These are phyloP conservation scores for Melampsora medusae DNA, from an alignment of 1,284 basidiomycete genomes.

Conservation along the genomic window DNA sequence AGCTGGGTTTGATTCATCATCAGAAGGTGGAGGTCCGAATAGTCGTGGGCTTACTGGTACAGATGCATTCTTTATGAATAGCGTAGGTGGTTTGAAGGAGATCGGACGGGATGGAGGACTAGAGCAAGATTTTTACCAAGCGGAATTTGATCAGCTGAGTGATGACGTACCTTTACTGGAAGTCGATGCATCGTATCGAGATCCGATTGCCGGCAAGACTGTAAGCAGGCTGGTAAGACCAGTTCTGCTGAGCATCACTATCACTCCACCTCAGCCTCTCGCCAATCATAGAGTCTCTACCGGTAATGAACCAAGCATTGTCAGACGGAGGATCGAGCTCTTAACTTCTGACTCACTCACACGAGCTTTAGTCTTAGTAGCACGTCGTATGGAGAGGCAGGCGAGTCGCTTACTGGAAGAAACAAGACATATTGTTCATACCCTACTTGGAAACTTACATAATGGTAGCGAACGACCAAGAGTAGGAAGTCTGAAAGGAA, in stretches of 20 bases:
- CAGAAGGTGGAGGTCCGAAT: constrained; percentile 39
- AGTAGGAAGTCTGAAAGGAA: constrained; percentile 55
- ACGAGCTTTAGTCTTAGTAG: constrained; percentile 80
- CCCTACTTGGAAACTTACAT: constrained; percentile 67
- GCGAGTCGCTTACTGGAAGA: constrained; percentile 82
- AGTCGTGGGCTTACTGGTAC: constrained; percentile 44
- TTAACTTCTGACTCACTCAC: constrained; percentile 92
- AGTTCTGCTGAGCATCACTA: constrained; percentile 79
- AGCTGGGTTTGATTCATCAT: constrained; percentile 51
- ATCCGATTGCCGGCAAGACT: constrained; percentile 74
- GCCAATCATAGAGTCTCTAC: constrained; percentile 56
- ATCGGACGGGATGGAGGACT: background rate
- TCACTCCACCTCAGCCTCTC: constrained; percentile 62
- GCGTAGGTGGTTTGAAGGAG: constrained; percentile 58
- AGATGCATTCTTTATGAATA: constrained; percentile 65
- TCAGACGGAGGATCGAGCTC: constrained; percentile 87
- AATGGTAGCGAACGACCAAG: constrained; percentile 55
- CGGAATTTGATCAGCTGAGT: constrained; percentile 64
- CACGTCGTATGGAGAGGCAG: constrained; percentile 77
- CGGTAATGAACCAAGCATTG: constrained; percentile 72
- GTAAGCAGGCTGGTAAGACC: constrained; percentile 81
- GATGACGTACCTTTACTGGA: constrained; percentile 37
- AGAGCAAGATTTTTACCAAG: constrained; percentile 16
- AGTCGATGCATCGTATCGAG: constrained; percentile 86
- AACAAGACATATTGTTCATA: constrained; percentile 80